Percentiles rank a stretch among this genome's conserved stretches.
phyloP scores from a whole-genome alignment of 1,284 basidiomycete species.

The Melanopsichium pennsylvanicum region DNA sequence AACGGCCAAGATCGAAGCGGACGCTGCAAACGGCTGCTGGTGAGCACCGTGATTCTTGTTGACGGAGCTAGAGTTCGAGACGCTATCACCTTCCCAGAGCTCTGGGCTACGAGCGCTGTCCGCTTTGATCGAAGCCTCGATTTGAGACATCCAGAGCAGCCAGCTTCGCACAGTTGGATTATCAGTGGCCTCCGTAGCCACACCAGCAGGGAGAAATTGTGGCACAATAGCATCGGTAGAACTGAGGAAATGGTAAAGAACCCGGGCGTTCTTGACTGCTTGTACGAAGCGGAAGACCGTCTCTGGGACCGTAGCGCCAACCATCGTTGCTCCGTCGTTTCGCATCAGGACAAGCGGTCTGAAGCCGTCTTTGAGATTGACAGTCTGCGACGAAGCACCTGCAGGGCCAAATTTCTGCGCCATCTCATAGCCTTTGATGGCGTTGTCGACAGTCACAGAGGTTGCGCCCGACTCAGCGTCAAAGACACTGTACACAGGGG shows the following conservation, averaged over 20 bases:
- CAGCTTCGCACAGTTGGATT: slow-evolving; percentile 35
- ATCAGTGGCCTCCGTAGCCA: slow-evolving; percentile 21
- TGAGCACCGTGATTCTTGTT: not conserved
- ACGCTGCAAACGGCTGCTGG: not conserved
- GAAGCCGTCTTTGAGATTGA: slow-evolving; percentile 25
- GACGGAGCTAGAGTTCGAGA: not conserved
- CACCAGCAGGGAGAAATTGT: slow-evolving; percentile 14
- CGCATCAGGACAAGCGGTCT: slow-evolving; percentile 45
- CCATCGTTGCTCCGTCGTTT: slow-evolving; percentile 37
- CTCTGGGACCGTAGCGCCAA: slow-evolving; percentile 28
- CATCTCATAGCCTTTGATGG: slow-evolving; percentile 21
- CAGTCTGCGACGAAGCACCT: not conserved
- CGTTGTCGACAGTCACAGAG: slow-evolving; percentile 20
- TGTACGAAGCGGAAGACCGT: slow-evolving; percentile 32
- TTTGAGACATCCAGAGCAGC: slow-evolving; percentile 36
- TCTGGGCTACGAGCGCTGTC: slow-evolving; percentile 29
- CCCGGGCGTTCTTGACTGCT: slow-evolving; percentile 32
- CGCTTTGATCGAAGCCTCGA: slow-evolving; percentile 16
- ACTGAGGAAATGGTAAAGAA: slow-evolving; percentile 14
- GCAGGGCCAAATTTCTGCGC: slow-evolving; percentile 23
- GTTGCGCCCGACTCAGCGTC: slow-evolving; percentile 21
- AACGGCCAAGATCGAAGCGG: not conserved
- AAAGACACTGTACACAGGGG: slow-evolving; percentile 30
- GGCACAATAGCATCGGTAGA: slow-evolving; percentile 3
- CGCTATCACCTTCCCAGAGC: slow-evolving; percentile 18